Conservation (phyloP, 2,329 filamentous ascomycete species). For the Didymella pomorum region DNA sequence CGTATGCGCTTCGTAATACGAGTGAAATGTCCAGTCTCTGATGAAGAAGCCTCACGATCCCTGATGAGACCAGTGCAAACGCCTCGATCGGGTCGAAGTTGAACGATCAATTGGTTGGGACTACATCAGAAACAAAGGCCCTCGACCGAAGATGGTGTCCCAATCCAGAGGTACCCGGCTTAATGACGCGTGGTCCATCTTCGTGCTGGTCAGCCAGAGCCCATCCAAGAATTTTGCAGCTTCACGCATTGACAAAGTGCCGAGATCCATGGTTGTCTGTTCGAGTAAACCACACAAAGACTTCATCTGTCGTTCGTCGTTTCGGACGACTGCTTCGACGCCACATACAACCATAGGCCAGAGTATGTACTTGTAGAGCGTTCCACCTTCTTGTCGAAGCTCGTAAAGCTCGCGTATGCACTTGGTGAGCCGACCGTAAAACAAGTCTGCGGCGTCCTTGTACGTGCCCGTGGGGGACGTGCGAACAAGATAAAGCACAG, state of each 20-base stretch:
- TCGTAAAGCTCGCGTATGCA: not conserved
- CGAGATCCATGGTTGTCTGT: slow-evolving; percentile 11
- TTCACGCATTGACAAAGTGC: slow-evolving; percentile 13
- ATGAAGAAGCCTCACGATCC: not conserved
- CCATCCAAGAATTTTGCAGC: not conserved
- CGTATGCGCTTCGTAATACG: not conserved
- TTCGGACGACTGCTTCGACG: not conserved
- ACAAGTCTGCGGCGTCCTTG: not conserved
- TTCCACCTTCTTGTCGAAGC: slow-evolving; percentile 3
- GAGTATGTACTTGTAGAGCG: slow-evolving; percentile 5
- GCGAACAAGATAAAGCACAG: not conserved
- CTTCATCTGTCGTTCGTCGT: not conserved
- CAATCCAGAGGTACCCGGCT: not conserved
- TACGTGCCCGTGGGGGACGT: not conserved
- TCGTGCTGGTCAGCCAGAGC: not conserved
- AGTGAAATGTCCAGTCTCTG: not conserved
- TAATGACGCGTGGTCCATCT: not conserved
- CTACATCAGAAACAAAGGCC: slow-evolving; percentile 9
- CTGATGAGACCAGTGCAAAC: too few relatives aligned
- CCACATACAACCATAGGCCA: slow-evolving; percentile 14
- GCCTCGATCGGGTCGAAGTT: too few relatives aligned
- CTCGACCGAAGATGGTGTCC: not conserved
- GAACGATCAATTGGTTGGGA: not conserved
- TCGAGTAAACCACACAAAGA: slow-evolving; percentile 4
- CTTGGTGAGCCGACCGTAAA: not conserved